phyloP scores from a whole-genome alignment of 176 grass and related monocot genomes.

The Eremochloa ophiuroides region DNA sequence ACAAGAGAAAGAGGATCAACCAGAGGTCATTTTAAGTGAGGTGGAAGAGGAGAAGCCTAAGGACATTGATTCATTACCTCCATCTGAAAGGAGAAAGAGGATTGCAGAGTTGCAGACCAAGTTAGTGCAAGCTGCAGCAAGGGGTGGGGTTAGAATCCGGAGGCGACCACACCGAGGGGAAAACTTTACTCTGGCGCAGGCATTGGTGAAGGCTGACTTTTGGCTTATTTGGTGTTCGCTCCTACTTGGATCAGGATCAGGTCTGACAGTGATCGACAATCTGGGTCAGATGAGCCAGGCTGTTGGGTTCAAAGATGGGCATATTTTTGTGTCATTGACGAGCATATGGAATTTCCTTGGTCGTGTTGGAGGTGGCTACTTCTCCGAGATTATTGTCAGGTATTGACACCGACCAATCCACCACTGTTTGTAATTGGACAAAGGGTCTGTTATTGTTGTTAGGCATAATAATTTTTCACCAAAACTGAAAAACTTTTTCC shows the following conservation, averaged over 20 bases:
- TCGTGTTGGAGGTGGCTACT: slow-evolving; percentile 77
- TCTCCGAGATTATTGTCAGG: slow-evolving; percentile 90
- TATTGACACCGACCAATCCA: slow-evolving; percentile 13
- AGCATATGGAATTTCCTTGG: slow-evolving; percentile 98
- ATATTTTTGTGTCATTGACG: slow-evolving; percentile 77
- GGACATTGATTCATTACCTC: slow-evolving; percentile 52
- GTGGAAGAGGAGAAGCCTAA: slow-evolving; percentile 68
- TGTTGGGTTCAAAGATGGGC: slow-evolving; percentile 53
- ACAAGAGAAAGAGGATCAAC: slow-evolving; percentile 44
- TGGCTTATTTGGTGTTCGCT: slow-evolving; percentile 89
- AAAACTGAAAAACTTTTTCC: background rate
- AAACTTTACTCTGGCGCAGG: slow-evolving; percentile 80
- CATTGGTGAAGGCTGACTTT: slow-evolving; percentile 84
- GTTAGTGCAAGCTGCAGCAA: slow-evolving; percentile 57
- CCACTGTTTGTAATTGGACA: too few species aligned
- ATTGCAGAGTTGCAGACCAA: slow-evolving; percentile 62
- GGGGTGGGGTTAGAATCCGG: slow-evolving; percentile 67
- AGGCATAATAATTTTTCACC: background rate
- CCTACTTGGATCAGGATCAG: slow-evolving; percentile 73
- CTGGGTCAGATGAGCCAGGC: slow-evolving; percentile 93
- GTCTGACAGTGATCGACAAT: slow-evolving; percentile 83
- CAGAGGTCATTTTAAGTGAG: slow-evolving; percentile 67
- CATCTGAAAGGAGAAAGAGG: slow-evolving; percentile 57
- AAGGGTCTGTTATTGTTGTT: background rate
- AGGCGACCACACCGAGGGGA: slow-evolving; percentile 64